Base-by-base conservation (phyloP, 495 filamentous ascomycete species). In the Rhizodiscina lignyota region DNA sequence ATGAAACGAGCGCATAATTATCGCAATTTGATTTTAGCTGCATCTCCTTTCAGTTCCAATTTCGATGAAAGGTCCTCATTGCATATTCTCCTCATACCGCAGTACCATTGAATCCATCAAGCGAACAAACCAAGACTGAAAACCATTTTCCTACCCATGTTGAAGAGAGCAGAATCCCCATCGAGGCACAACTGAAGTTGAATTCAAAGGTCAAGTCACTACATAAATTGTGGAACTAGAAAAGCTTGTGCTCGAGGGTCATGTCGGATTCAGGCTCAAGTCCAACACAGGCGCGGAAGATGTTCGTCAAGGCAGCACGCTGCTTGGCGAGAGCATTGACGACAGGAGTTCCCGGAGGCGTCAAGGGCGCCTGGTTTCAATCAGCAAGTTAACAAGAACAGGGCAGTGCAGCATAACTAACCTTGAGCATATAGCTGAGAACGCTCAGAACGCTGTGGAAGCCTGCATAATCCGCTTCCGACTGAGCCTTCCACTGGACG, bases 211-310 rank as follows among this genome's bases (percentile, higher is more conserved):
- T 6, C 24, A 27, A 27, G 24, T 27, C 8, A 27, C 24, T 8
- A 13, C 13, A 6, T 27, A 13, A 13, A 27, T 27, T 27, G 24
- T 27, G 6, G 6, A 24, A 30, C 45, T 66, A 74, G 58, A 94
- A 87, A 39, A 96, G 70, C 77, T 96, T 99, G 66, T 99, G 89
- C 72, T 99, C 89, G 27, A 99, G 71, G 33, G 87, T 94, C 91
- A 99, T 96, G 57, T 99, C 89, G 33, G 77, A 89, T 72, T 99
- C 89, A 17, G 91, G 89, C 70, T 92, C 83, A 41, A 99, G 70
- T 50, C 89, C 89, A 53, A 99, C 78, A 49, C 91, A 96, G 34
- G 91, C 91, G 49, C 87, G 85, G 76, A 99, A 91, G 63, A 99
- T 94, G 69, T 99, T 99, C 56, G 81, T 83, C 56, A 99, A 59